Conservation (phyloP, 441 rosid genomes). For the Eutrema salsugineum region DNA sequence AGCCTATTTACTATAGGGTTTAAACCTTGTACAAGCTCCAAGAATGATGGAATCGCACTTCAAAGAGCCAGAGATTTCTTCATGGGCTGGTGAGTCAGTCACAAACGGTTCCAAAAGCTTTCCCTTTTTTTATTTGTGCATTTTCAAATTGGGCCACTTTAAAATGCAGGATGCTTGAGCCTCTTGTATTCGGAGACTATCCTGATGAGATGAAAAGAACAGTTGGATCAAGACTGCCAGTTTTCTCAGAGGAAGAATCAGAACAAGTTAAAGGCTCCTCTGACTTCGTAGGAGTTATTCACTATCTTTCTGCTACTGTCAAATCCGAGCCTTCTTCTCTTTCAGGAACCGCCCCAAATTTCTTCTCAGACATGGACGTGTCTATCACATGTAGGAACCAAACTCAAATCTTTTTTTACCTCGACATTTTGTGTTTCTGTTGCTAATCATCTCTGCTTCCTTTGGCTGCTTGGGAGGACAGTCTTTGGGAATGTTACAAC, state of each 20-base stretch:
- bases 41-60: conserved; percentile 41
- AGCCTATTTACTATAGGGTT: conserved; percentile 29
- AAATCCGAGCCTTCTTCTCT: conserved; percentile 2
- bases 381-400: conserved; percentile 25
- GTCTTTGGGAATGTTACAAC: neutral
- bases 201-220: conserved; percentile 49
- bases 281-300: conserved; percentile 52
- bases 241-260: conserved; percentile 43
- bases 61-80: conserved; percentile 47
- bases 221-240: conserved; percentile 53
- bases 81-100: conserved; percentile 52
- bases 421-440: neutral
- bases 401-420: neutral
- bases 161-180: conserved; percentile 28
- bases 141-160: conserved; percentile 24
- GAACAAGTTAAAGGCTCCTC: conserved; percentile 45
- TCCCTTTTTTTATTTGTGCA: neutral
- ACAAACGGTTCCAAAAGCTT: neutral
- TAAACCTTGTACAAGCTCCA: conserved; percentile 43
- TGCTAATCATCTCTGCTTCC: neutral
- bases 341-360: conserved; percentile 7
- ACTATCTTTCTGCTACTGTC: conserved; percentile 18
- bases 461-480: neutral
- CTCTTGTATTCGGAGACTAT: conserved; percentile 59
- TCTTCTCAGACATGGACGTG: conserved; percentile 35